Evolutionary conservation across 352 stramenopile species (phyloP).

Genomic region (Phytophthora macrochlamydospora): DNA sequence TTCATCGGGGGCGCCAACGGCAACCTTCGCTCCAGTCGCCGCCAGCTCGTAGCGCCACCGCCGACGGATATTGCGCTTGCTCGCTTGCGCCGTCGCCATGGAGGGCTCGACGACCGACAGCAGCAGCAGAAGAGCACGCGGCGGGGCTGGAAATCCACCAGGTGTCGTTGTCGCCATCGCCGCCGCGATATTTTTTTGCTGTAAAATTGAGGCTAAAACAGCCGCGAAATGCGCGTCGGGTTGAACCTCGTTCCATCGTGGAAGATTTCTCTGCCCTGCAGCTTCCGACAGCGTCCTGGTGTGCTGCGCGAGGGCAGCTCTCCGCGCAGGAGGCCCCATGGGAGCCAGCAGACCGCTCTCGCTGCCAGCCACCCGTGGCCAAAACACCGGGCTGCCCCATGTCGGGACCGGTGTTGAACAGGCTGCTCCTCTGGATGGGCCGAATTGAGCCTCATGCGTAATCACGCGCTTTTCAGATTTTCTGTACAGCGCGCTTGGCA

Average conservation of each 20-base stretch:
- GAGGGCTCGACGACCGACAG: too few relatives aligned
- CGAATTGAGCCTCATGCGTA: constrained; percentile 1
- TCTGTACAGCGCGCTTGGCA: background rate
- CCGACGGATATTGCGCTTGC: constrained; percentile 1
- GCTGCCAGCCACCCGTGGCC: background rate
- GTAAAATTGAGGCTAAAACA: background rate
- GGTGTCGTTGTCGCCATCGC: background rate
- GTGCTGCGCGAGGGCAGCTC: too few relatives aligned
- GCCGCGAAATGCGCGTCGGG: too few relatives aligned
- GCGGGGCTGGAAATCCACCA: too few relatives aligned
- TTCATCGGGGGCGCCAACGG: constrained; percentile 4
- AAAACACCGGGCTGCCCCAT: background rate
- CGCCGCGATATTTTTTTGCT: background rate
- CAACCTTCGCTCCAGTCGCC: too few relatives aligned
- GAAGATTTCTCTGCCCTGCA: too few relatives aligned
- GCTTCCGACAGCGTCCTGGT: too few relatives aligned
- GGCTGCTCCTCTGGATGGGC: background rate
- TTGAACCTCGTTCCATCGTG: too few relatives aligned
- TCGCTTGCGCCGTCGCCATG: background rate
- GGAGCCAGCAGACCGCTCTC: background rate
- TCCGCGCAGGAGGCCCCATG: too few relatives aligned
- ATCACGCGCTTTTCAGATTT: constrained; percentile 4
- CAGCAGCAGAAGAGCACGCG: too few relatives aligned
- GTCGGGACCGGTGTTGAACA: background rate
- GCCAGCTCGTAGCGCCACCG: too few relatives aligned